These are phyloP conservation scores for Yamadazyma kanchanaburiensis DNA, from an alignment of 1,139 yeast genomes.

Conservation along the genomic window DNA sequence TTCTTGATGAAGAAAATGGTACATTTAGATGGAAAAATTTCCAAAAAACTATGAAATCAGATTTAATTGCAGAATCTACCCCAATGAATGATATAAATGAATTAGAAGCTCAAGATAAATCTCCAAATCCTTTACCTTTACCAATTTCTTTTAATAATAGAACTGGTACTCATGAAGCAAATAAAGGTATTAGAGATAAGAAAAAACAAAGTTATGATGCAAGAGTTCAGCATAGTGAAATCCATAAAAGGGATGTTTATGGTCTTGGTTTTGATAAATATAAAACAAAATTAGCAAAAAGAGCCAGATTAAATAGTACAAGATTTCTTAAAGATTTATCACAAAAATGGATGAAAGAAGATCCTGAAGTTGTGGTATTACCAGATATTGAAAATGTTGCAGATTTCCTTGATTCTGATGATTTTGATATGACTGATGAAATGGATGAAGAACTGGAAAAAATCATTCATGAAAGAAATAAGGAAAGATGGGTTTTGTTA, in stretches of 20 bases:
- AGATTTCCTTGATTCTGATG: constrained; percentile 51
- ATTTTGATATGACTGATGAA: constrained; percentile 30
- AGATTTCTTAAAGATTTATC: constrained; percentile 57
- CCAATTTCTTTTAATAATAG: constrained; percentile 79
- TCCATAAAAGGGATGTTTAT: constrained; percentile 67
- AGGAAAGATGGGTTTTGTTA: constrained; percentile 64
- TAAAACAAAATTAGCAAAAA: constrained; percentile 40
- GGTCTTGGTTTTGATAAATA: constrained; percentile 73
- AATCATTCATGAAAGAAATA: constrained; percentile 43
- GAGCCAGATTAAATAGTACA: constrained; percentile 53
- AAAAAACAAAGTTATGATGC: constrained; percentile 80
- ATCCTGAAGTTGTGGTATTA: constrained; percentile 40
- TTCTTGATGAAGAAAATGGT: constrained; percentile 44
- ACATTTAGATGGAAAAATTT: constrained; percentile 50
- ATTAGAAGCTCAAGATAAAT: constrained; percentile 24
- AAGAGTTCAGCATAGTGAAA: constrained; percentile 64
- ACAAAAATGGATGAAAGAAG: constrained; percentile 37
- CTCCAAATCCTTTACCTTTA: constrained; percentile 34
- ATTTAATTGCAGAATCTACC: constrained; percentile 19
- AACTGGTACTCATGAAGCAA: constrained; percentile 74
- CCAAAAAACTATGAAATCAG: constrained; percentile 19
- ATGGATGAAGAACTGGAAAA: constrained; percentile 42
- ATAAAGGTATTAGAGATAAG: constrained; percentile 77
- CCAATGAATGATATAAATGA: constrained; percentile 24
- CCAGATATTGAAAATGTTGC: constrained; percentile 58